Percentiles rank a stretch among this genome's conserved stretches.
phyloP scores from a whole-genome alignment of 305 asterid genomes.

The Fraxinus nigra region DNA sequence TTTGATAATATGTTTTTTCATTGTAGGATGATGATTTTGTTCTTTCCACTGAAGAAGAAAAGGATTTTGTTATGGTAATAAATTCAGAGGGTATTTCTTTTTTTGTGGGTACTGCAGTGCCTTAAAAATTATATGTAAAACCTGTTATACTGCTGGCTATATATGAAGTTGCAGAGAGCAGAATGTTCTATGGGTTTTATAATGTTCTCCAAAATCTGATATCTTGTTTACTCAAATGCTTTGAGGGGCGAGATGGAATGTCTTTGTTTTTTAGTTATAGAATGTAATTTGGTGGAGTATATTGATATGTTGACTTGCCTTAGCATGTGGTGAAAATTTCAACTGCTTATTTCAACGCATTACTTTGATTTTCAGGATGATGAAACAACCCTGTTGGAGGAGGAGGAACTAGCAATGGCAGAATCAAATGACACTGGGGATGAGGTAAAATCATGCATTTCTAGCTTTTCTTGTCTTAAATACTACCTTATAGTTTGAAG shows the following conservation, averaged over 20 bases:
- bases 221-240: neutral
- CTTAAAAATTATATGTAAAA: neutral
- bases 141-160: neutral
- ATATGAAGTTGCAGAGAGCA: constrained; percentile 12
- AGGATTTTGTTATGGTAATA: constrained; percentile 53
- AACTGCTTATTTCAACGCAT: constrained; percentile 17
- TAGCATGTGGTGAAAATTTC: neutral
- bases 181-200: neutral
- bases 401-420: constrained; percentile 80
- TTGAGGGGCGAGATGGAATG: neutral
- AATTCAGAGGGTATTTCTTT: constrained; percentile 3
- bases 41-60: constrained; percentile 60
- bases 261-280: neutral
- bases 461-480: constrained; percentile 13
- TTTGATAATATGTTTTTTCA: neutral
- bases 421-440: constrained; percentile 51
- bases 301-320: constrained; percentile 14
- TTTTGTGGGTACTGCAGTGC: constrained; percentile 3
- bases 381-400: constrained; percentile 88
- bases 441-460: constrained; percentile 53
- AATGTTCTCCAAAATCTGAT: neutral
- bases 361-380: constrained; percentile 65
- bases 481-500: constrained; percentile 15
- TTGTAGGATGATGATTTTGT: constrained; percentile 80
- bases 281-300: neutral